Conservation (phyloP, 345 rosid species). For the Arabidopsis suecica region DNA sequence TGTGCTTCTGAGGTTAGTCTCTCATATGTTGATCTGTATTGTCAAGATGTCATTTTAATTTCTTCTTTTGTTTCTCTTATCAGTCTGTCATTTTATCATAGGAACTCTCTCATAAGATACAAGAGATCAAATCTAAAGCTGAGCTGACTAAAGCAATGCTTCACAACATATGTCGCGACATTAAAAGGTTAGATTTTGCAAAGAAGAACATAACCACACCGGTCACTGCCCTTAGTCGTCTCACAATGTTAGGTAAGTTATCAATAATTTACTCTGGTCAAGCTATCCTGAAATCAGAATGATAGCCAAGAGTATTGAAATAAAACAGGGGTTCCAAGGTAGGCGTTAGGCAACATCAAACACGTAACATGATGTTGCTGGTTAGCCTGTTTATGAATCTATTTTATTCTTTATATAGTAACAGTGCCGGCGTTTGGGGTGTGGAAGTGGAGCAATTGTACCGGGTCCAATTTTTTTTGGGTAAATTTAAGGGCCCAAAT, state of each 20-base stretch:
- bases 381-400: background rate
- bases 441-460: too few relatives aligned
- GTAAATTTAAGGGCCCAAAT: too few relatives aligned
- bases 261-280: conserved; percentile 13
- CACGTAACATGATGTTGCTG: conserved; percentile 17
- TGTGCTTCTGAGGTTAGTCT: conserved; percentile 79
- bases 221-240: conserved; percentile 94
- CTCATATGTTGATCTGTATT: conserved; percentile 22
- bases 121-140: conserved; percentile 91
- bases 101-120: conserved; percentile 92
- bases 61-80: background rate
- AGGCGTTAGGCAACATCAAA: background rate
- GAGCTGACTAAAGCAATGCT: conserved; percentile 96
- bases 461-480: too few relatives aligned
- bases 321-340: background rate
- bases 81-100: conserved; percentile 22
- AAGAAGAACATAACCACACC: conserved; percentile 93
- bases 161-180: conserved; percentile 93
- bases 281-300: conserved; percentile 8
- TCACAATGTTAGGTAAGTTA: conserved; percentile 84
- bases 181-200: conserved; percentile 94
- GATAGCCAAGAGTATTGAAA: background rate
- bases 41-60: background rate
- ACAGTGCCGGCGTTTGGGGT: too few relatives aligned
- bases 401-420: background rate